These are phyloP conservation scores for Jatropha multifida DNA, from an alignment of 441 rosid species.

Conservation along the genomic window DNA sequence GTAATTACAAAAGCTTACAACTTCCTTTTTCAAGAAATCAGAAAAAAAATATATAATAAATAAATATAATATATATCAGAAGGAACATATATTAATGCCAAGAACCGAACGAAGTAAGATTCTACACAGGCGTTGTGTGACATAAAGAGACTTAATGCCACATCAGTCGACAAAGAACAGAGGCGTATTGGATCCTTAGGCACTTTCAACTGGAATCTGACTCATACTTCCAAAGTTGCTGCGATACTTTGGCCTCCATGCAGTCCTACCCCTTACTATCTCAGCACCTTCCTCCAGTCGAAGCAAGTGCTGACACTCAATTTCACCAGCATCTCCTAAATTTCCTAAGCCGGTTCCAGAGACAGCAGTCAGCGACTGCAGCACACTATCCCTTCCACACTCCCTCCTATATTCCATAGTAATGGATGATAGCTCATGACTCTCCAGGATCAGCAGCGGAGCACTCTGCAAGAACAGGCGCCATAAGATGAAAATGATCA, in stretches of 20 bases:
- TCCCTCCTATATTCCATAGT: conserved; percentile 97
- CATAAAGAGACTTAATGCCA: conserved; percentile 18
- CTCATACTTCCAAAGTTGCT: conserved; percentile 39
- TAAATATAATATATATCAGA: conserved; percentile 12
- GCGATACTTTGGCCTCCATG: conserved; percentile 78
- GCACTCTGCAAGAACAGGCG: conserved; percentile 60
- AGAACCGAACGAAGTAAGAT: conserved; percentile 24
- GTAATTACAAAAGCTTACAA: conserved; percentile 35
- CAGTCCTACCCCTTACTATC: conserved; percentile 85
- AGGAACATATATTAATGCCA: conserved; percentile 25
- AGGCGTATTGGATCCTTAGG: conserved; percentile 17
- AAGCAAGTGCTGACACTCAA: conserved; percentile 93
- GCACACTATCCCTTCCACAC: conserved; percentile 91
- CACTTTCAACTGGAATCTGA: conserved; percentile 39
- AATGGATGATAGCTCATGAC: conserved; percentile 68
- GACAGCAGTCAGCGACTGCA: conserved; percentile 82
- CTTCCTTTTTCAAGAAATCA: conserved; percentile 13
- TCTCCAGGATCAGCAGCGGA: conserved; percentile 80
- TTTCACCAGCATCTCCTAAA: conserved; percentile 39
- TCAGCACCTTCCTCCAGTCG: conserved; percentile 82
- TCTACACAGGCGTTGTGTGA: conserved; percentile 30
- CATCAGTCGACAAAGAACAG: conserved; percentile 16
- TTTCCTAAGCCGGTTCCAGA: conserved; percentile 43
- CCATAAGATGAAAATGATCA: not conserved
- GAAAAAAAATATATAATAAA: conserved; percentile 17